Conservation (phyloP, 208 protist genomes). For the Crithidia bombi region DNA sequence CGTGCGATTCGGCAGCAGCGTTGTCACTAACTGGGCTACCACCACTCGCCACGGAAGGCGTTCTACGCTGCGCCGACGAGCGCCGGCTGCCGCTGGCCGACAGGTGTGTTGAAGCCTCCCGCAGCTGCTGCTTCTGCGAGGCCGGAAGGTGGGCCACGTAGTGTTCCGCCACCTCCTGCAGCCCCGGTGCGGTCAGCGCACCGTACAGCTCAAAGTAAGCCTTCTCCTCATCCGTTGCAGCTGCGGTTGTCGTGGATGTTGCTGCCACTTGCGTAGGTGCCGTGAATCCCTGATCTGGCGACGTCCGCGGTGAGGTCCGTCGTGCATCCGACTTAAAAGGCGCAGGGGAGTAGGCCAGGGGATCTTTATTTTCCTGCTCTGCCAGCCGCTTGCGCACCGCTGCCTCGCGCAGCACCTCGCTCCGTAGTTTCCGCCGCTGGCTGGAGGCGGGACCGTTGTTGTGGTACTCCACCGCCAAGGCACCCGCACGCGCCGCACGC, state of each 20-base stretch:
- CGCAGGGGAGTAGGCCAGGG: constrained; percentile 58
- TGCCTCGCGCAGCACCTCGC: constrained; percentile 67
- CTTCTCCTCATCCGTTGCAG: constrained; percentile 17
- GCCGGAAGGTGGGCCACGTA: constrained; percentile 31
- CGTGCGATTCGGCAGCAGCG: background rate
- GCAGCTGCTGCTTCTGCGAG: constrained; percentile 35
- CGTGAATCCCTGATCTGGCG: constrained; percentile 5
- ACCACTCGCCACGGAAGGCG: background rate
- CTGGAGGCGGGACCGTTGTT: constrained; percentile 17
- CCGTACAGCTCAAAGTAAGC: constrained; percentile 30
- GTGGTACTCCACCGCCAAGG: constrained; percentile 38
- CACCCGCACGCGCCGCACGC: constrained; percentile 17
- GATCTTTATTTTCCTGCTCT: constrained; percentile 43
- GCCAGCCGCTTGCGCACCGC: constrained; percentile 64
- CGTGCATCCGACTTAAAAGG: constrained; percentile 43
- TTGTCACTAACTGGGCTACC: background rate
- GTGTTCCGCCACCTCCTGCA: constrained; percentile 32
- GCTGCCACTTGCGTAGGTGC: background rate
- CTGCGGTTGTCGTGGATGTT: background rate
- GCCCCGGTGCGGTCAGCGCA: constrained; percentile 5
- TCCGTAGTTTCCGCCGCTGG: constrained; percentile 46
- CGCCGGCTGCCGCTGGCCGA: constrained; percentile 20
- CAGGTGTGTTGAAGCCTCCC: constrained; percentile 25
- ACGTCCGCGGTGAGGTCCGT: constrained; percentile 21
- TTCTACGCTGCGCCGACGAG: constrained; percentile 7